A percentile compares a stretch with the other conserved stretches of the same genome.
Evolutionary conservation across 768 basidiomycete species (phyloP).

Genomic region (Psilocybe cubensis): DNA sequence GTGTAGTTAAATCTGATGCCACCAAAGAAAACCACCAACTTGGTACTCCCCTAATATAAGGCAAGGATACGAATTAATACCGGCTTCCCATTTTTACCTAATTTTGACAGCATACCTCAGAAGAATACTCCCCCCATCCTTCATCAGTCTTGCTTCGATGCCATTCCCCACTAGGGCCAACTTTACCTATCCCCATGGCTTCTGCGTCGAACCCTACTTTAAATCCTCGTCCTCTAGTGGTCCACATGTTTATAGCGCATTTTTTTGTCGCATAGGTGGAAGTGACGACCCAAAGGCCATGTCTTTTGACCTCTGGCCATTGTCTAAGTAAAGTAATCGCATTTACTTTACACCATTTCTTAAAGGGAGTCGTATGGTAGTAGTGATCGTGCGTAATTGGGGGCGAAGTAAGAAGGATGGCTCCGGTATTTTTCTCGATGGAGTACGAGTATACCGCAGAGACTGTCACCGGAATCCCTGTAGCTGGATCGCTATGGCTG

Average conservation of each 20-base stretch:
- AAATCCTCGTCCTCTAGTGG: constrained; percentile 10
- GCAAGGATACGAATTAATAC: too few relatives aligned
- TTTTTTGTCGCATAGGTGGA: constrained; percentile 23
- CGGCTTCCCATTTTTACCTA: too few relatives aligned
- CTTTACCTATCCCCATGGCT: constrained; percentile 16
- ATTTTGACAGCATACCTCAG: constrained; percentile 15
- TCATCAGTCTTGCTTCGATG: constrained; percentile 21
- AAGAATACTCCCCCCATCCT: constrained; percentile 24
- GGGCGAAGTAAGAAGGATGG: constrained; percentile 22
- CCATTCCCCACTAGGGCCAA: constrained; percentile 25
- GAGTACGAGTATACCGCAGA: constrained; percentile 26
- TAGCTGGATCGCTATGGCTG: constrained; percentile 16
- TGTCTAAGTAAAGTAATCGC: constrained; percentile 16
- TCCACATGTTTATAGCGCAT: constrained; percentile 28
- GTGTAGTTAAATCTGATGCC: constrained; percentile 23
- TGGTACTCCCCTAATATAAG: constrained; percentile 22
- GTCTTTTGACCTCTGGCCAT: constrained; percentile 22
- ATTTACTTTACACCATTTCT: constrained; percentile 25
- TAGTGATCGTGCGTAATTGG: constrained; percentile 25
- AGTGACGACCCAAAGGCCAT: constrained; percentile 26
- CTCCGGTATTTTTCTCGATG: constrained; percentile 18
- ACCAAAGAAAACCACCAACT: constrained; percentile 24
- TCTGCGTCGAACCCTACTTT: constrained; percentile 25
- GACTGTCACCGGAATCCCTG: constrained; percentile 21
- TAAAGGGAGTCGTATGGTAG: constrained; percentile 23